Evolutionary conservation across 2,329 filamentous ascomycete species (phyloP).

Genomic region (Aspergillus sp.): DNA sequence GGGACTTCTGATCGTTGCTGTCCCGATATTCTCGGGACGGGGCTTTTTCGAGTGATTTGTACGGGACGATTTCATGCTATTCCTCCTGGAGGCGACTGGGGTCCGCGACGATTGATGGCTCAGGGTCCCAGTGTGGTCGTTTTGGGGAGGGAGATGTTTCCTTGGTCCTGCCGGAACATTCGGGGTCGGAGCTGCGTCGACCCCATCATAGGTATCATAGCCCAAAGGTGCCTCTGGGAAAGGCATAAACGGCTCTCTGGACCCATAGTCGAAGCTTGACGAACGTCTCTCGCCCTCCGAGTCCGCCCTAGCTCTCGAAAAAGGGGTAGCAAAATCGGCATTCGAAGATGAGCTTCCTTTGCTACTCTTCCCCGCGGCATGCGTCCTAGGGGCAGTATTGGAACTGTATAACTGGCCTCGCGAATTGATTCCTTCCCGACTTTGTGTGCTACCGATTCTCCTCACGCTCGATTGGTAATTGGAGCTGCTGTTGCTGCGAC

Average conservation of each 20-base stretch:
- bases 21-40: constrained; percentile 36
- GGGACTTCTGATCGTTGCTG: constrained; percentile 25
- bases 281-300: constrained; percentile 34
- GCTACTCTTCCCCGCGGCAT: constrained; percentile 55
- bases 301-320: constrained; percentile 28
- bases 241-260: constrained; percentile 25
- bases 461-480: constrained; percentile 59
- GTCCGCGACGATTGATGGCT: constrained; percentile 23
- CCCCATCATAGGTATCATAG: constrained; percentile 43
- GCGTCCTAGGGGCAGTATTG: constrained; percentile 17
- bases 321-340: constrained; percentile 62
- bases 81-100: constrained; percentile 33
- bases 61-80: constrained; percentile 40
- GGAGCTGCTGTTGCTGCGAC: constrained; percentile 76
- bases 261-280: constrained; percentile 41
- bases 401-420: constrained; percentile 30
- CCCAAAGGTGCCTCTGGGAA: constrained; percentile 15
- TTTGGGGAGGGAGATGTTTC: constrained; percentile 39
- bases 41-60: constrained; percentile 31
- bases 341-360: constrained; percentile 74
- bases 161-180: constrained; percentile 77
- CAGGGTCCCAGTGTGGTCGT: constrained; percentile 20
- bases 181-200: constrained; percentile 81
- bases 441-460: constrained; percentile 60
- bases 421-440: constrained; percentile 33